A percentile compares a stretch with the other conserved stretches of the same genome.
Conservation (phyloP, 108 stramenopile genomes). For the Nannochloropsis salina region DNA sequence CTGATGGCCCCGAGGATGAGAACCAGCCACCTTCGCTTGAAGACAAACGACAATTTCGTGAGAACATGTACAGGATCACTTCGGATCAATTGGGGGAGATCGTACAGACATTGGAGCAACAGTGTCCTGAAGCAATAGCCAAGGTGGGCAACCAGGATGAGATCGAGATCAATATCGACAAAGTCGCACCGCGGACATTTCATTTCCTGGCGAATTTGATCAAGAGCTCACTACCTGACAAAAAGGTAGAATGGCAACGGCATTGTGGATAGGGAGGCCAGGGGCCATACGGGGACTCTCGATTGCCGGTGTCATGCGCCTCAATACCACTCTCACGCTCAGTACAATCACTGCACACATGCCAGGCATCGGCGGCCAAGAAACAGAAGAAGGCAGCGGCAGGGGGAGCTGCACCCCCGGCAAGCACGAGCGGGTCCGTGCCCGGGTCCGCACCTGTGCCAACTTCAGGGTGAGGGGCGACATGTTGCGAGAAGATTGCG, state of each 20-base stretch:
- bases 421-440: neutral
- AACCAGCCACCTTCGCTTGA: conserved; percentile 60
- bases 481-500: too few relatives aligned
- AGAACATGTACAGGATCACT: conserved; percentile 69
- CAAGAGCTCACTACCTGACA: conserved; percentile 1
- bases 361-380: neutral
- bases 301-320: too few relatives aligned
- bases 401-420: neutral
- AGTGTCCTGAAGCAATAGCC: conserved; percentile 72
- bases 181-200: conserved; percentile 67
- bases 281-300: too few relatives aligned
- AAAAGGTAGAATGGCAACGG: neutral
- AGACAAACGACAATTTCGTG: conserved; percentile 73
- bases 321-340: too few relatives aligned
- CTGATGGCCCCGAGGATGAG: conserved; percentile 27
- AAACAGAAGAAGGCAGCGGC: neutral
- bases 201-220: conserved; percentile 60
- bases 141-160: conserved; percentile 79
- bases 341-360: neutral
- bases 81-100: conserved; percentile 82
- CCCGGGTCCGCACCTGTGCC: neutral
- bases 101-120: conserved; percentile 75
- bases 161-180: conserved; percentile 88
- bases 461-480: neutral
- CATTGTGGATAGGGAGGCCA: neutral